Evolutionary conservation across 768 basidiomycete genomes (phyloP), one percentile per base, ranked within the genome.

Genomic region (Gloeopeniophorella convolvens): DNA sequence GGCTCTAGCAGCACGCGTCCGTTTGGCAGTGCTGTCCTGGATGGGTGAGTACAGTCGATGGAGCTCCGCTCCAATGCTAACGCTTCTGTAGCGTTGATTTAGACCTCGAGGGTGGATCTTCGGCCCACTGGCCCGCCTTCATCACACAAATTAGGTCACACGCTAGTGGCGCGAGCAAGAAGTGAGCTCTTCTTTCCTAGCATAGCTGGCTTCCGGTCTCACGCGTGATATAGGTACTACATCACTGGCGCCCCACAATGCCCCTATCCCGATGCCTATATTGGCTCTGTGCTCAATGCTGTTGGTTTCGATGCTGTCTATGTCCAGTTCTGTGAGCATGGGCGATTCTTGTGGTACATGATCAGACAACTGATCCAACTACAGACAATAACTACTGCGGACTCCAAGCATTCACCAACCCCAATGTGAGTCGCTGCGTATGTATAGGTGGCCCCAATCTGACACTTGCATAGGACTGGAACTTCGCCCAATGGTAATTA

Each of bases 221-320:
- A 24, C 44, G 37, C 48, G 8, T 42, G 42, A 6, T 10, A 12
- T 50, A 81, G 79, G 59, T 86, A 81, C 66, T 84, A 80, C 59
- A 65, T 85, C 43, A 82, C 82, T 47, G 82, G 74, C 34, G 79
- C 80, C 11, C 79, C 77, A 23, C 83, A 75, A 63, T 87, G 85
- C 58, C 79, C 82, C 4, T 88, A 75, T 68, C 83, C 85, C 3
- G 85, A 87, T 60, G 74, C 72, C 6, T 72, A 75, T 39, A 66
- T 87, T 6, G 75, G 80, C 16, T 69, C 70, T 8, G 79, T 83
- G 18, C 67, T 87, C 47, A 77, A 84, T 59, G 59, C 70, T 0
- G 83, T 77, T 10, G 72, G 63, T 4, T 88, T 87, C 55, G 85
- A 88, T 65, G 83, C 82, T 1, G 67, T 88, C 51, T 86, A 84